These are phyloP conservation scores for Clonostachys rosea DNA, from an alignment of 2,329 filamentous ascomycete genomes.

Conservation along the genomic window DNA sequence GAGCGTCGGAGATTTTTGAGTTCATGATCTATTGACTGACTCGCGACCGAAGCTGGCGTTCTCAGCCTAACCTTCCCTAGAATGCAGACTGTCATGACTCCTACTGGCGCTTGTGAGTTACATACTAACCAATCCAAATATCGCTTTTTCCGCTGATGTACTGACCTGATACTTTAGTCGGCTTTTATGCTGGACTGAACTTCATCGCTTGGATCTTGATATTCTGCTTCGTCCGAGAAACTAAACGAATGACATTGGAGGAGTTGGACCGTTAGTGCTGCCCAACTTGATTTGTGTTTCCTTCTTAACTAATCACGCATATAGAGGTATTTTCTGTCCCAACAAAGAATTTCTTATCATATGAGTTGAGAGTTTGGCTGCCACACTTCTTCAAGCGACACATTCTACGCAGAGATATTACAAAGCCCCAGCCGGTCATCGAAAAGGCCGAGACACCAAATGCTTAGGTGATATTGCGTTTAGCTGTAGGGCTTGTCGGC, in stretches of 20 bases:
- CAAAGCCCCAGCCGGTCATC: slow-evolving; percentile 22
- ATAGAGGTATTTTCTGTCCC: slow-evolving; percentile 22
- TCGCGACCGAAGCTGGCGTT: slow-evolving; percentile 31
- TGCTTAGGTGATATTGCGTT: too few species aligned
- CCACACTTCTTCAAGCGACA: slow-evolving; percentile 29
- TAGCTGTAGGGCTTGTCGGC: too few species aligned
- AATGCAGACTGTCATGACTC: slow-evolving; percentile 22
- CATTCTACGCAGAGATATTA: slow-evolving; percentile 20
- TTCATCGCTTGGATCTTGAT: slow-evolving; percentile 36
- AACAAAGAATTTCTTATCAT: slow-evolving; percentile 19
- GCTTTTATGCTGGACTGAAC: slow-evolving; percentile 40
- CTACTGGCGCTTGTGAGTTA: slow-evolving; percentile 17
- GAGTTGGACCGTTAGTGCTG: slow-evolving; percentile 21
- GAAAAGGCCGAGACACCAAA: neutral
- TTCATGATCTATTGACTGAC: too few species aligned
- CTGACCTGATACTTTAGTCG: slow-evolving; percentile 8
- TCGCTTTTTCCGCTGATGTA: neutral
- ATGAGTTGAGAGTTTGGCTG: slow-evolving; percentile 22
- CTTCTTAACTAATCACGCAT: neutral
- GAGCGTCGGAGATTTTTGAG: neutral
- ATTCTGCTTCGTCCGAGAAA: slow-evolving; percentile 42
- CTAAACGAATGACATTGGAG: slow-evolving; percentile 41
- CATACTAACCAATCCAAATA: neutral
- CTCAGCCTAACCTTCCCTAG: slow-evolving; percentile 51
- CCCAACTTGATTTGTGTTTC: neutral